Conservation (phyloP, 257 asterid genomes). For the Jacaranda mimosifolia region DNA sequence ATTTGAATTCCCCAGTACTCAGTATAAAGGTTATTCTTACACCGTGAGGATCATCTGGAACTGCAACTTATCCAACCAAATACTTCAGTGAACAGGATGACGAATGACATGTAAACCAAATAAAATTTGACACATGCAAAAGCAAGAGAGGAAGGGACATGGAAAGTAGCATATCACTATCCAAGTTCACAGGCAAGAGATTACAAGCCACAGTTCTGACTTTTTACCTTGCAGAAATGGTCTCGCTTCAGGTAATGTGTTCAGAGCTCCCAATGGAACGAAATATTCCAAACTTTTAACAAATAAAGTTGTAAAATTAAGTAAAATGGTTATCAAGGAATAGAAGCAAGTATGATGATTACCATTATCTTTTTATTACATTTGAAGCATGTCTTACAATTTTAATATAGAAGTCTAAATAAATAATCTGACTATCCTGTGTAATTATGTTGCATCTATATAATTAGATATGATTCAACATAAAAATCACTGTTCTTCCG, state of each 20-base stretch:
- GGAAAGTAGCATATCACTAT: constrained; percentile 6
- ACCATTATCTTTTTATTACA: constrained; percentile 2
- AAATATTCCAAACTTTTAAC: constrained; percentile 14
- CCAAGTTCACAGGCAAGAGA: constrained; percentile 25
- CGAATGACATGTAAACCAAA: constrained; percentile 15
- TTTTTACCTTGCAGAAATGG: constrained; percentile 12
- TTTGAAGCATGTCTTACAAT: constrained; percentile 16
- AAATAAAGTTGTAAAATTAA: neutral
- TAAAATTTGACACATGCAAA: neutral
- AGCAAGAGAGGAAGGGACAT: neutral
- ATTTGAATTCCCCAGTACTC: constrained; percentile 1
- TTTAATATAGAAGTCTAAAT: constrained; percentile 2
- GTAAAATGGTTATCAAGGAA: neutral
- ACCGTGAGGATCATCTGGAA: constrained; percentile 21
- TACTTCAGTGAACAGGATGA: constrained; percentile 13
- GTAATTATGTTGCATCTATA: neutral
- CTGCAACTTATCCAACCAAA: constrained; percentile 9
- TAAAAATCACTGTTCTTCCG: constrained; percentile 17
- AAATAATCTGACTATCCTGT: neutral
- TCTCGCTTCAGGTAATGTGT: constrained; percentile 20
- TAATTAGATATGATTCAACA: constrained; percentile 2
- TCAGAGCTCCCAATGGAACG: neutral
- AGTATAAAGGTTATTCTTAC: constrained; percentile 3
- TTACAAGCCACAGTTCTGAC: constrained; percentile 25
- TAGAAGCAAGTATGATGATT: constrained; percentile 28